Percentiles rank a stretch among this genome's conserved stretches.
Conservation (phyloP, 1,284 basidiomycete species). For the Puccinia hordei region DNA sequence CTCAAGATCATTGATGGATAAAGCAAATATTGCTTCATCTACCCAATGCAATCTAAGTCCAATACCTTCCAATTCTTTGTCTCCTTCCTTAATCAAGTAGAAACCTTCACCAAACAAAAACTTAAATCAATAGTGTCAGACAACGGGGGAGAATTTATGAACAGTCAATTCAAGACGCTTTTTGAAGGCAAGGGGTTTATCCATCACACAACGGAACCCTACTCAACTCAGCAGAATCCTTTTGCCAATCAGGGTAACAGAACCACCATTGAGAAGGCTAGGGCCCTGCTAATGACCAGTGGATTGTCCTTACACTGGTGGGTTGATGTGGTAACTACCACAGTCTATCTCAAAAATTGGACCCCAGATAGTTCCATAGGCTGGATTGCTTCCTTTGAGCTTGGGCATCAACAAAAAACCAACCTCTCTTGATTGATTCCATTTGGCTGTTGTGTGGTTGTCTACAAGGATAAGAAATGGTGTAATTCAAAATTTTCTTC, state of each 20-base stretch:
- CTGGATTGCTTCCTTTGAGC: background rate
- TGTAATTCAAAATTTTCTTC: background rate
- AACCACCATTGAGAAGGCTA: constrained; percentile 7
- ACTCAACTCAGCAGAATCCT: constrained; percentile 27
- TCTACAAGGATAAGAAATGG: background rate
- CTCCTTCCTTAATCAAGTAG: background rate
- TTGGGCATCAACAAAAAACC: background rate
- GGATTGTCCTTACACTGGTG: background rate
- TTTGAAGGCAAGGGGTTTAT: background rate
- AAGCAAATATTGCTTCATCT: background rate
- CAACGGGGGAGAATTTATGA: constrained; percentile 7
- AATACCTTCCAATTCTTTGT: background rate
- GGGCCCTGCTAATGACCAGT: background rate
- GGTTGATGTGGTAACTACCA: background rate
- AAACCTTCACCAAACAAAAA: background rate
- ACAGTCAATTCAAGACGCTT: background rate
- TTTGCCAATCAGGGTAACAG: constrained; percentile 12
- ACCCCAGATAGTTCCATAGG: background rate
- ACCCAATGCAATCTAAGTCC: background rate
- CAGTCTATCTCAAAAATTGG: constrained; percentile 7
- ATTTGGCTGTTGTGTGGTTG: background rate
- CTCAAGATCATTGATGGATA: constrained; percentile 16
- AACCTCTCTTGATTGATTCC: background rate
- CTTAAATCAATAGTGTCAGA: background rate
- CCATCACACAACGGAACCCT: background rate